Conservation (phyloP, 2,329 filamentous ascomycete species). For the Orbilia javanica region DNA sequence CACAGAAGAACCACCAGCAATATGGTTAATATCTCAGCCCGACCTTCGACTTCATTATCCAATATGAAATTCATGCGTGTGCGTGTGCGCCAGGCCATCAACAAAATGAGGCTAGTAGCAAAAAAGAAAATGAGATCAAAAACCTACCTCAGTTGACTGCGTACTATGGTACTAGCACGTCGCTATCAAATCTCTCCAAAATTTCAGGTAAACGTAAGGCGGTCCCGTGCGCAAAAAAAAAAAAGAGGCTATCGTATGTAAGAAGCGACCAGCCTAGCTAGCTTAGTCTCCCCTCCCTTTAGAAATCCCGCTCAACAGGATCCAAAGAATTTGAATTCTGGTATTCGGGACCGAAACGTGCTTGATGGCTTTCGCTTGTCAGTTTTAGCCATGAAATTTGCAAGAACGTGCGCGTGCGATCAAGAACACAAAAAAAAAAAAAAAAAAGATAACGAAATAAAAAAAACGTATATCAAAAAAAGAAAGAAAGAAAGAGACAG, state of each 20-base stretch:
- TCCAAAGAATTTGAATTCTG: constrained; percentile 19
- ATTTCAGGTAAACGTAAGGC: constrained; percentile 25
- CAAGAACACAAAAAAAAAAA: neutral
- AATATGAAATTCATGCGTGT: neutral
- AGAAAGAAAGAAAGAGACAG: no score
- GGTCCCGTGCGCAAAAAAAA: constrained; percentile 38
- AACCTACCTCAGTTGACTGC: neutral
- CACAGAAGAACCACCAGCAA: constrained; percentile 28
- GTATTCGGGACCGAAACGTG: constrained; percentile 48
- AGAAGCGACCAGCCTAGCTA: constrained; percentile 29
- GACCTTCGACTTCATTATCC: constrained; percentile 2
- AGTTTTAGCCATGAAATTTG: constrained; percentile 28
- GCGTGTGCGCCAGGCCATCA: neutral
- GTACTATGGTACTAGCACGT: neutral
- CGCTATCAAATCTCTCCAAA: constrained; percentile 24
- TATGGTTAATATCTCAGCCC: constrained; percentile 50
- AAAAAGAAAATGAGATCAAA: constrained; percentile 16
- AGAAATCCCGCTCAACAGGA: constrained; percentile 50
- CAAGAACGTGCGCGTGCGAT: constrained; percentile 16
- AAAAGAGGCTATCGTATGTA: constrained; percentile 11
- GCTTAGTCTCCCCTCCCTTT: constrained; percentile 2
- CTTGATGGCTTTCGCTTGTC: constrained; percentile 50
- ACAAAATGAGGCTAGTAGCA: neutral
- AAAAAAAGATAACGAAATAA: neutral
- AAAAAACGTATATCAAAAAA: neutral